These are phyloP conservation scores for Hypsizygus ulmarius DNA, from an alignment of 1,284 basidiomycete genomes.

Conservation along the genomic window DNA sequence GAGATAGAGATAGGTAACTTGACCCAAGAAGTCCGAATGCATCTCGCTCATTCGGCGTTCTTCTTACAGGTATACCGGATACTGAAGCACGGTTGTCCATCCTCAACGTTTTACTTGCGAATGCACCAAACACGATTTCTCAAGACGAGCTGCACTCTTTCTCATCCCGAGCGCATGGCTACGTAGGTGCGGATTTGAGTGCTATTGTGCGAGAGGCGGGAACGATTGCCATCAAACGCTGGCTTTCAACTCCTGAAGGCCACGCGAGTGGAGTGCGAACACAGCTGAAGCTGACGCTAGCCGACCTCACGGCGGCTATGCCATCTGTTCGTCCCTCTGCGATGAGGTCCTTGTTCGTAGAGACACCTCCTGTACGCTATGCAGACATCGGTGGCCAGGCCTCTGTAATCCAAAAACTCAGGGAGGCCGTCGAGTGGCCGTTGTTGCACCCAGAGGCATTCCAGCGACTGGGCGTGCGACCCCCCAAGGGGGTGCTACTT, in stretches of 20 bases:
- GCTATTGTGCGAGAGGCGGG: slow-evolving; percentile 94
- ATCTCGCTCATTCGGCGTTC: background rate
- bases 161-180: slow-evolving; percentile 87
- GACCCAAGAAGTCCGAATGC: background rate
- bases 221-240: slow-evolving; percentile 86
- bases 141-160: slow-evolving; percentile 61
- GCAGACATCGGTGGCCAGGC: slow-evolving; percentile 89
- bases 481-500: slow-evolving; percentile 88
- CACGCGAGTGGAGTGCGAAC: slow-evolving; percentile 21
- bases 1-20: slow-evolving; percentile 92
- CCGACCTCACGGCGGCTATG: slow-evolving; percentile 73
- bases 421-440: slow-evolving; percentile 95
- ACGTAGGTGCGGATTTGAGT: slow-evolving; percentile 94
- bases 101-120: slow-evolving; percentile 76
- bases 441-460: slow-evolving; percentile 85
- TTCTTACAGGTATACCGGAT: slow-evolving; percentile 78
- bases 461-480: slow-evolving; percentile 80
- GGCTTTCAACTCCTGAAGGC: slow-evolving; percentile 42
- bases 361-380: slow-evolving; percentile 83
- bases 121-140: slow-evolving; percentile 76
- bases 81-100: slow-evolving; percentile 81
- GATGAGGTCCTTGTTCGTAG: slow-evolving; percentile 90
- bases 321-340: slow-evolving; percentile 87
- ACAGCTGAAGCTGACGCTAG: slow-evolving; percentile 48
- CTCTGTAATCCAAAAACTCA: slow-evolving; percentile 75